A percentile compares a stretch with the other conserved stretches of the same genome.
Evolutionary conservation across 306 rosid species (phyloP).

Genomic region (Luffa acutangula): DNA sequence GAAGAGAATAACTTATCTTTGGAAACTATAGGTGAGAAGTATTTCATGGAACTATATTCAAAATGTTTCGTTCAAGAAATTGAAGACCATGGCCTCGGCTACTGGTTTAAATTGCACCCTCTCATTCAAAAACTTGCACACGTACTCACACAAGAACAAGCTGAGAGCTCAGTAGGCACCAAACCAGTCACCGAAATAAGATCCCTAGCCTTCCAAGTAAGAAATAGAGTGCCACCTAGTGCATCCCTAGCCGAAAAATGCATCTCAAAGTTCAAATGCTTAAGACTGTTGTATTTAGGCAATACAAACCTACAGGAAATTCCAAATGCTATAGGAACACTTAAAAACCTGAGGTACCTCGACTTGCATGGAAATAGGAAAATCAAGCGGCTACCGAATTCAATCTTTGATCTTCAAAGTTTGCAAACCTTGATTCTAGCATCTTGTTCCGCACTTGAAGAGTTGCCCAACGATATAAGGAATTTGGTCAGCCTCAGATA

Average conservation of each 20-base stretch:
- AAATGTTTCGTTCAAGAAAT: not conserved
- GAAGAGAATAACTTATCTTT: not conserved
- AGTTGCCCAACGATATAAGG: not conserved
- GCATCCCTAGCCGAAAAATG: not conserved
- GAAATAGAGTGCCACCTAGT: not conserved
- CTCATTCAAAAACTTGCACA: not conserved
- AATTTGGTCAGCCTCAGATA: not conserved
- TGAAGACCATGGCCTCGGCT: not conserved
- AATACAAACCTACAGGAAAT: not conserved
- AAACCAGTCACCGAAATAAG: not conserved
- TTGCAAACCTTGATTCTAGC: not conserved
- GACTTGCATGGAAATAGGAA: not conserved
- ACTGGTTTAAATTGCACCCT: not conserved
- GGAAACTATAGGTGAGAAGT: not conserved
- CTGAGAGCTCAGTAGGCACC: not conserved
- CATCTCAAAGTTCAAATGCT: not conserved
- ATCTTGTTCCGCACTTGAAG: not conserved
- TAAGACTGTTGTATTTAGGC: not conserved
- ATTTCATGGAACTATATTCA: not conserved
- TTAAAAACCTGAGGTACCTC: not conserved
- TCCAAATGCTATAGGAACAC: conserved; percentile 1
- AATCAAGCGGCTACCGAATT: conserved; percentile 3
- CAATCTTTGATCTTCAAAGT: not conserved
- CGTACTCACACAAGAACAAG: not conserved
- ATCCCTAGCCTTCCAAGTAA: not conserved